These are phyloP conservation scores for Yamadazyma friedrichii DNA, from an alignment of 1,139 yeast species.

Conservation along the genomic window DNA sequence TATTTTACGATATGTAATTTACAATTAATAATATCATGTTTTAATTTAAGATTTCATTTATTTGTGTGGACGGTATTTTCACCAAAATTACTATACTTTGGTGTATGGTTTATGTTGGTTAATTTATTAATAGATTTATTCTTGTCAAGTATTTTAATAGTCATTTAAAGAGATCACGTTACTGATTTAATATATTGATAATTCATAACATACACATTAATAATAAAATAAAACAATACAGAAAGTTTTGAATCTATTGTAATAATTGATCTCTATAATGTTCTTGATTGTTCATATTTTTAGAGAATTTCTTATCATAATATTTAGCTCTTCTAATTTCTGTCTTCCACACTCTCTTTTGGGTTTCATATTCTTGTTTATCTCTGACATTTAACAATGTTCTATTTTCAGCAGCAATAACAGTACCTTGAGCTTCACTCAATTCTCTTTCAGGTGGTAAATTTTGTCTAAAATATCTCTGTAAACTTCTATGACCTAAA, in stretches of 20 bases:
- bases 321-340: slow-evolving; percentile 66
- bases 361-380: slow-evolving; percentile 54
- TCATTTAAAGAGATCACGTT: not conserved
- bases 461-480: slow-evolving; percentile 80
- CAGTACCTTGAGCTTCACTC: slow-evolving; percentile 90
- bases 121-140: slow-evolving; percentile 43
- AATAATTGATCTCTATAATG: slow-evolving; percentile 89
- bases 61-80: slow-evolving; percentile 98
- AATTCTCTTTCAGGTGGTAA: slow-evolving; percentile 70
- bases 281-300: slow-evolving; percentile 83
- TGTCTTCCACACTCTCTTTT: slow-evolving; percentile 77
- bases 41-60: slow-evolving; percentile 73
- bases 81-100: slow-evolving; percentile 81
- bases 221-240: not conserved
- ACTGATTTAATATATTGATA: not conserved
- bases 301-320: slow-evolving; percentile 75
- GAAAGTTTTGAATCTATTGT: slow-evolving; percentile 45
- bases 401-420: slow-evolving; percentile 89
- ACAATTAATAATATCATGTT: slow-evolving; percentile 67
- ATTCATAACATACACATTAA: slow-evolving; percentile 2
- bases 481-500: slow-evolving; percentile 86
- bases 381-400: slow-evolving; percentile 56
- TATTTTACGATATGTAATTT: slow-evolving; percentile 64
- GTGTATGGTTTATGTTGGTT: slow-evolving; percentile 68
- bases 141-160: slow-evolving; percentile 17